Base-by-base conservation (phyloP, 805 yeast species). In the Yamadazyma nakazawae region DNA sequence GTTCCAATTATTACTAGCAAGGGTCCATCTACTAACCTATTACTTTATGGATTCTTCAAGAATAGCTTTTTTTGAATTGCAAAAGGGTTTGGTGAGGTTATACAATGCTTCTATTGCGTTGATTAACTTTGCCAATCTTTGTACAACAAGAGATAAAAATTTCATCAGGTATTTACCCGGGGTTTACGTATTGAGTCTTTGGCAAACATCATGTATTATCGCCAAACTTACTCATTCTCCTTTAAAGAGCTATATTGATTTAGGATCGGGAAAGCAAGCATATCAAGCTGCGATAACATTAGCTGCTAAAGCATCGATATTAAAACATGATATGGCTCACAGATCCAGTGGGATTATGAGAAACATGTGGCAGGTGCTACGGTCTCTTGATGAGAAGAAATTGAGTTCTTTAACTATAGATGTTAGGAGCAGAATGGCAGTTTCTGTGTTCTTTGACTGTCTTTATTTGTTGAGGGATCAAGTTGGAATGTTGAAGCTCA, bases 281-380 rank as follows among this genome's bases (percentile, higher is more conserved):
- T 88, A 84, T 56, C 79, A 78, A 50, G 69, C 72, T 18, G 94
- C 94, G 0, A 81, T 87, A 18, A 72, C 77, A 16, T 65, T 87
- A 39, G 82, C 94, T 1, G 78, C 82, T 47, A 81, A 81, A 49
- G 95, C 96, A 0, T 88, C 97, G 0, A 84, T 92, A 25, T 72
- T 88, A 56, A 89, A 89, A 57, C 94, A 91, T 66, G 99, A 92
- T 60, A 83, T 94, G 75, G 88, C 97, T 0, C 88, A 88, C 62
- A 78, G 98, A 54, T 87, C 96, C 0, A 83, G 96, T 39, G 97
- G 96, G 8, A 89, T 94, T 49, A 88, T 94, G 94, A 79, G 86
- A 58, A 90, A 90, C 59, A 84, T 90, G 72, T 92, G 99, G 99
- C 88, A 85, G 49, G 73, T 90, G 49, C 87, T 87, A 64, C 79